Base-by-base conservation (phyloP, 176 grass and related monocot species). In the Canna indica region DNA sequence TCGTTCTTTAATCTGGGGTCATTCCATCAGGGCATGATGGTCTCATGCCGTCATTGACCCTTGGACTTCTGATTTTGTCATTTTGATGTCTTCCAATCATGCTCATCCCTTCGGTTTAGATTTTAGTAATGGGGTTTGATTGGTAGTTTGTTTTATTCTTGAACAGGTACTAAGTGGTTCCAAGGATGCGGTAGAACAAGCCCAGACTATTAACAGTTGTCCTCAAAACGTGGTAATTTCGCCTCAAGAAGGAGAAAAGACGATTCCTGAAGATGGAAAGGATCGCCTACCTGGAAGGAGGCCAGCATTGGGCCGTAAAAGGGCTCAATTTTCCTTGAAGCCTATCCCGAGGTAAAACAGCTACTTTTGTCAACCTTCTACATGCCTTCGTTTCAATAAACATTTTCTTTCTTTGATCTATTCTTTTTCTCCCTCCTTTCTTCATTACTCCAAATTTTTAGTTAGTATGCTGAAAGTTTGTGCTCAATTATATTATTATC, bases 271-370 rank as follows among this genome's bases (percentile, higher is more conserved):
- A 16, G 42, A 79, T 58, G 47, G 22, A 35, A 81, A 42, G 66
- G 77, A 72, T 39, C 58, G 79, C 26, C 67, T 66, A 28, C 77
- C 33, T 32, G 74, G 75, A 16, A 77, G 88, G 69, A 81, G 78
- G 45, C 81, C 72, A 1, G 81, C 26, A 2, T 47, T 57, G 38
- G 75, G 80, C 28, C 78, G 81, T n/a, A 90, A 81, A 77, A 71
- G 75, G 4, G 25, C 63, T 76, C 67, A 66, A n/a, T 86, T 90
- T 65, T 47, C 71, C 30, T 38, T 79, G 62, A 76, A 70, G 72
- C 17, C 39, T 32, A 45, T 20, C 33, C 12, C 39, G 45, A 73
- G 68, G 88, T 76, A 86, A 73, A 54, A n/a, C 50, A 25, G 17
- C n/a, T n/a, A n/a, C 16, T 31, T 46, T 45, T 39, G 12, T 18